These are phyloP conservation scores for Antitrichia curtipendula DNA, from an alignment of 225 moss, liverwort and hornwort species.

Conservation along the genomic window DNA sequence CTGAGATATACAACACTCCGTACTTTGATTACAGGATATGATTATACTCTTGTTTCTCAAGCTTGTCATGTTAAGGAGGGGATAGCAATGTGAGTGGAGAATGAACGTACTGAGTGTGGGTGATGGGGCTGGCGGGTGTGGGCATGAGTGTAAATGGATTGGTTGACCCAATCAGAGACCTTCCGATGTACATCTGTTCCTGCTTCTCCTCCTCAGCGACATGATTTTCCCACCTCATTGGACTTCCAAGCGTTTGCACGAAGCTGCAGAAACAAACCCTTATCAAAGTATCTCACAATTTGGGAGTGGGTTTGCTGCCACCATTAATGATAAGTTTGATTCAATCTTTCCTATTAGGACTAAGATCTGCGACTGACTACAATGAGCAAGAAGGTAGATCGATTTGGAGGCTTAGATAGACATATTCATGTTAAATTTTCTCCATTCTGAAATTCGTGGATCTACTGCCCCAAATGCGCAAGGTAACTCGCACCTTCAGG, in stretches of 20 bases:
- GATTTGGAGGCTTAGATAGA: neutral
- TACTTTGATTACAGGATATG: neutral
- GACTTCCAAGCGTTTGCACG: neutral
- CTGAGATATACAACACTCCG: neutral
- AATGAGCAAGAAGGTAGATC: neutral
- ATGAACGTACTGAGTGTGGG: slow-evolving; percentile 20
- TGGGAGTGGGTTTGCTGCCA: neutral
- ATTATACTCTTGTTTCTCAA: neutral
- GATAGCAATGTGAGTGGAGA: neutral
- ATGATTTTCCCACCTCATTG: slow-evolving; percentile 8
- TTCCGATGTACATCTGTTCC: slow-evolving; percentile 14
- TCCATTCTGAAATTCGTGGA: neutral
- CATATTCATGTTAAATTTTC: neutral
- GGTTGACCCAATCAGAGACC: neutral
- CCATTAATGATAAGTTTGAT: neutral
- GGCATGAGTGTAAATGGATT: slow-evolving; percentile 27
- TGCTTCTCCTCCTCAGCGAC: neutral
- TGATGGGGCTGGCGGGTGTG: neutral
- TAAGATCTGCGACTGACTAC: too few relatives aligned
- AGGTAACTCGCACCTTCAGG: neutral
- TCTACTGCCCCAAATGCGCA: neutral
- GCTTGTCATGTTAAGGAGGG: neutral
- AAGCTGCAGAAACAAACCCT: neutral
- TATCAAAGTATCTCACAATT: neutral
- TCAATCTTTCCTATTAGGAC: neutral